Evolutionary conservation across 2,329 filamentous ascomycete genomes (phyloP), one percentile per base, ranked within the genome.

Genomic region (Septoria linicola): DNA sequence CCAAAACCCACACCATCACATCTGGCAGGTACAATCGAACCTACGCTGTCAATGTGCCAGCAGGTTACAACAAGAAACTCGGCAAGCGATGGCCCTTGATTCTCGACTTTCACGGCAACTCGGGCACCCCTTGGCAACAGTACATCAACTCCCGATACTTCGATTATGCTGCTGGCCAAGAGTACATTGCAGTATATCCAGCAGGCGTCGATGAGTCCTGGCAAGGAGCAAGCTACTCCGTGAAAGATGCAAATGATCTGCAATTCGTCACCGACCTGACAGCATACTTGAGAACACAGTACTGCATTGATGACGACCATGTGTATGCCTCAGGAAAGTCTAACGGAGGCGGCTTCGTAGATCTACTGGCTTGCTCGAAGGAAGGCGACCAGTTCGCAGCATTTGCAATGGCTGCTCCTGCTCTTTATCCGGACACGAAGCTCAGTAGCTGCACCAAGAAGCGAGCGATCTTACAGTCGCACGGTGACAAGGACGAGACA

Each of bases 271-370:
- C 70, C 3, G 72, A 76, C 48, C 67, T 79, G 14, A 61, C 76
- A 23, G 59, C 65, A 11, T 58, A 73, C 23, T 57, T 79, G 8
- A 60, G 69, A 45, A 51, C 62, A 8, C 60, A 61, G 3, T 75
- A 74, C 60, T 79, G 76, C 61, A 69, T 80, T 54, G 72, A 79
- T 52, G 53, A 64, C 1, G 58, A 60, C 3, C 70, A 70, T 7
- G 66, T 79, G 36, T 79, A 77, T 54, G 71, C 71, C 10, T 69
- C 70, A 1, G 76, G 76, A 39, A 80, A 82, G 58, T 80, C 72
- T 58, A 80, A 82, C 41, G 80, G 78, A 4, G 80, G 76, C 1
- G 79, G 73, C 8, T 66, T 68, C 30, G 73, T 73, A 2, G 72
- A 71, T 17, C 59, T 72, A 1, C 72, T 80, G 6, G 76, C 78